These are phyloP conservation scores for Cutaneotrichosporon curvatum DNA, from an alignment of 1,284 basidiomycete species.

Conservation along the genomic window DNA sequence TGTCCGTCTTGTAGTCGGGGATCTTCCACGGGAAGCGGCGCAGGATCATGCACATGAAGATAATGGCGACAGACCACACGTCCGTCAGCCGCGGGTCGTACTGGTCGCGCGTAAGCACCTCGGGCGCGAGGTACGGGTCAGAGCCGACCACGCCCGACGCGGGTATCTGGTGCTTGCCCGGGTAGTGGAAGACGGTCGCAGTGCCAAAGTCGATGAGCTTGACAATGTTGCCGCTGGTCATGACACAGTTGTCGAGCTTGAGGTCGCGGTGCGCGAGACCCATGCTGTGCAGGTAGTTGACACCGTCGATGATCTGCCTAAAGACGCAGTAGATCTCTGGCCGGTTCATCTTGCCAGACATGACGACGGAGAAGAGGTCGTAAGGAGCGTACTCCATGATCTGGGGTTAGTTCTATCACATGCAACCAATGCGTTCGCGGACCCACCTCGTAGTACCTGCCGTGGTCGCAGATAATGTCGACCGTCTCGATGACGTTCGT, in stretches of 20 bases:
- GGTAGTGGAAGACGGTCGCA: conserved; percentile 97
- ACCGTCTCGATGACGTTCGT: conserved; percentile 97
- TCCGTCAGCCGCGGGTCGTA: conserved; percentile 98
- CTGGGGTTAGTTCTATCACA: conserved; percentile 46
- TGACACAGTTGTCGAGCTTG: conserved; percentile 99
- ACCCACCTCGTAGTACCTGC: conserved; percentile 92
- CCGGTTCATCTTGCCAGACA: conserved; percentile 97
- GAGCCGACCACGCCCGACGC: conserved; percentile 92
- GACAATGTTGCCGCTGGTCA: conserved; percentile 87
- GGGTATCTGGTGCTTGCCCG: conserved; percentile 71
- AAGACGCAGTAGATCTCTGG: conserved; percentile 99
- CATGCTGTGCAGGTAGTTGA: conserved; percentile 95
- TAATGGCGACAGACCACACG: conserved; percentile 97
- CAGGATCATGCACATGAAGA: conserved; percentile 99
- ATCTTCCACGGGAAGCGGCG: conserved; percentile 99
- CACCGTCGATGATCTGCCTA: conserved; percentile 95
- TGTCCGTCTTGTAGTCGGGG: conserved; percentile 87
- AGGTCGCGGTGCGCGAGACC: conserved; percentile 97
- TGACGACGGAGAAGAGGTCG: conserved; percentile 98
- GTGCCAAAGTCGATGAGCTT: conserved; percentile 99
- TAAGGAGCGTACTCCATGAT: conserved; percentile 99
- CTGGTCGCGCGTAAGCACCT: conserved; percentile 69
- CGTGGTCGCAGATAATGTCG: conserved; percentile 96
- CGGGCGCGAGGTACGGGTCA: conserved; percentile 96
- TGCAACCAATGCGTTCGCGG: too few species aligned